Base-by-base conservation (phyloP, 2,329 filamentous ascomycete species). In the Alternaria atra region DNA sequence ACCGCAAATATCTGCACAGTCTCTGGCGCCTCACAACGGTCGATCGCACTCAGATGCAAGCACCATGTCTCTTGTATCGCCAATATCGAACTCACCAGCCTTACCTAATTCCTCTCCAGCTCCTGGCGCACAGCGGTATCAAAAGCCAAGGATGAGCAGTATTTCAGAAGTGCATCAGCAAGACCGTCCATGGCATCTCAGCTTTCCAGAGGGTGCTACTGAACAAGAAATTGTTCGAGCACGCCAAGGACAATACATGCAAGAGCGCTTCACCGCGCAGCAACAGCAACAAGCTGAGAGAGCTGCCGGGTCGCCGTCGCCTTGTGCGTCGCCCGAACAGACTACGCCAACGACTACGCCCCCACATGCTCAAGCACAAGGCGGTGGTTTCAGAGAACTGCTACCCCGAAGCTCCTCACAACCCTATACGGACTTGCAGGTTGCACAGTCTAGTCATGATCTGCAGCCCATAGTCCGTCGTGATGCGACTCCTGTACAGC, bases 221-320 rank as follows among this genome's bases (percentile, higher is more conserved):
- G 75, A 77, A 40, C 73, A 78, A 52, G 76, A 79, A 42, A 76
- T 77, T 55, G 74, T 77, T 42, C 72, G 74, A 40, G 74, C 74
- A 55, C 74, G 72, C 9, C 76, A 78, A 37, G 69, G 72, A 44
- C 76, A 79, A 50, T 74, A 76, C 10, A 74, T 79, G 64, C 68
- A 75, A 47, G 70, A 75, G 59, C 73, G 75, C 20, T 68, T 77
- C 29, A 69, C 72, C 29, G 69, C 70, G 25, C 75, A 76, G 44
- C 68, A 77, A 43, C 74, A 77, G 34, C 56, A 72, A 42, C 68
- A 76, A 53, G 72, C 69, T 37, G 73, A 76, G 51, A 68, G 75
- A 53, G 71, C 60, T 55, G 70, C 69, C 4, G 62, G 67, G 23
- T 77, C 74, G 13, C 74, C 76, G 4, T 77, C 77, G 4, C 75